Base-by-base conservation (phyloP, 306 rosid species). In the Carpinus viminea region DNA sequence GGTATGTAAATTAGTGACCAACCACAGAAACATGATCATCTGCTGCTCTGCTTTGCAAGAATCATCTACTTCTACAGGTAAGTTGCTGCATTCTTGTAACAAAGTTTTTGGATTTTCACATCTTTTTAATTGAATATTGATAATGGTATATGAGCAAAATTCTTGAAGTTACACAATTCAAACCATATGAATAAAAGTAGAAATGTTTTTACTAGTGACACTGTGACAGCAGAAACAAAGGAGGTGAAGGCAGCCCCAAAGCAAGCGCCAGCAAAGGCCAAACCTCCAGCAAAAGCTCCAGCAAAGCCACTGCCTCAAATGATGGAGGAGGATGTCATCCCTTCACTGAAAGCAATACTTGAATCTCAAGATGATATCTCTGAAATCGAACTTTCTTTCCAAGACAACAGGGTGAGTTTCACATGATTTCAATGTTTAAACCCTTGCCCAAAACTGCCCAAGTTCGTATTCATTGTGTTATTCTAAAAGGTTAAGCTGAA, bases 291-390 rank as follows among this genome's bases (percentile, higher is more conserved):
- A 24, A 95, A 95, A 89, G 93, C 91, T 12, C 85, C 89, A 24
- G 78, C 8, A 21, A 91, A 95, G 91, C 81, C 93, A 21, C 83
- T 93, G 68, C 97, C 97, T 46, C 87, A 90, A 83, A 82, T 93
- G 94, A 95, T 95, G 98, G 93, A 85, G 72, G 99, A 91, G 78
- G 99, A 95, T 68, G 90, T 95, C 55, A 95, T 95, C 76, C 98
- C 99, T 75, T 54, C 96, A 16, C 84, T 95, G 78, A 90, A 83
- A 88, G 75, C 82, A 70, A 88, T 90, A 78, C 87, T 95, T 51
- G 93, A 89, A 86, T 83, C 91, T 45, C 91, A 93, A 73, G 76
- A 79, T 66, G 97, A 93, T 78, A 77, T 95, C 77, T 86, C 93
- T 24, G 86, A 95, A 50, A 68, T 95, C 76, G 91, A 84, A 59